These are phyloP conservation scores for Cryptococcus hybrid DNA, from an alignment of 1,284 basidiomycete genomes.

Conservation along the genomic window DNA sequence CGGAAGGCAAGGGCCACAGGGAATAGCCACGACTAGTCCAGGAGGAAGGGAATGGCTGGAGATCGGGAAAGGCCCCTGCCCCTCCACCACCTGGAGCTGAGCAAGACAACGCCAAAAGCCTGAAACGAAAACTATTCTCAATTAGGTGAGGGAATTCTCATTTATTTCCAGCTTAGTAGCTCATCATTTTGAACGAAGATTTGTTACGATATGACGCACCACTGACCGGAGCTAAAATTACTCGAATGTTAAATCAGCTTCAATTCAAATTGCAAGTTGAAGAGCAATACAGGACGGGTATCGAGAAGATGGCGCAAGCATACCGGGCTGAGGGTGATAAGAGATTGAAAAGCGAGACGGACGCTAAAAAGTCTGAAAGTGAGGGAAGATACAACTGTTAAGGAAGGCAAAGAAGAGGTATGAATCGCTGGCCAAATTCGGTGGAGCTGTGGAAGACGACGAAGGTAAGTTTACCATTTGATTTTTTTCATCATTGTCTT, in stretches of 20 bases:
- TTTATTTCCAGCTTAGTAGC: not conserved
- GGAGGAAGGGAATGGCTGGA: conserved; percentile 15
- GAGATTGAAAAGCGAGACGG: conserved; percentile 85
- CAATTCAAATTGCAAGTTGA: conserved; percentile 99
- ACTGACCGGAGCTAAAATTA: conserved; percentile 93
- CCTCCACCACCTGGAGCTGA: conserved; percentile 26
- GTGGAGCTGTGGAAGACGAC: conserved; percentile 77
- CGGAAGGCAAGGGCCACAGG: conserved; percentile 8
- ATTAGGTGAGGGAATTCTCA: conserved; percentile 29
- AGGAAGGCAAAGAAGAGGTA: conserved; percentile 91
- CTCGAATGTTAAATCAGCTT: conserved; percentile 96
- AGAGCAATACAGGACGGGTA: conserved; percentile 96
- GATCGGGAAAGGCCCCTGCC: conserved; percentile 36
- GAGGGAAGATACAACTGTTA: conserved; percentile 95
- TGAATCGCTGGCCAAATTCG: conserved; percentile 92
- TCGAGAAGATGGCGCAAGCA: conserved; percentile 97
- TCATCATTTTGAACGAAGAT: conserved; percentile 55
- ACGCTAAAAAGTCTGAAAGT: conserved; percentile 89
- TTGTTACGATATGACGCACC: conserved; percentile 97
- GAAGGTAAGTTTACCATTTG: conserved; percentile 56
- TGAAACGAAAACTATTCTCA: conserved; percentile 45
- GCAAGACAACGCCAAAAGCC: conserved; percentile 12
- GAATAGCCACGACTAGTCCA: conserved; percentile 23
- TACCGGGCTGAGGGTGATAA: conserved; percentile 96
- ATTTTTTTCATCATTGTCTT: not conserved